Evolutionary conservation across 2,329 filamentous ascomycete genomes (phyloP).

Genomic region (Sclerotinia minor): DNA sequence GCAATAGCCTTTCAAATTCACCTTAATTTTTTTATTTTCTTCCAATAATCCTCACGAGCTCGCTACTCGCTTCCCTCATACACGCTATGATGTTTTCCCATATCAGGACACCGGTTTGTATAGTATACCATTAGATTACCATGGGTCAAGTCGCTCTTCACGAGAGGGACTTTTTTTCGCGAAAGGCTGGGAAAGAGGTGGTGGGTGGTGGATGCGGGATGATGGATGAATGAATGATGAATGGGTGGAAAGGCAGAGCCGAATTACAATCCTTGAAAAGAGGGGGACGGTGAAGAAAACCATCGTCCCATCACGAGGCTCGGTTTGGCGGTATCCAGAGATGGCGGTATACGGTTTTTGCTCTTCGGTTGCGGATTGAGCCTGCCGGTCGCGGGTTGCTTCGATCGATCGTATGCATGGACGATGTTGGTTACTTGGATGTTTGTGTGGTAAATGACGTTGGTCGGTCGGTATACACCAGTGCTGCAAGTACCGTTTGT

Average conservation of each 20-base stretch:
- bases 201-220: too few relatives aligned
- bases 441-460: slow-evolving; percentile 42
- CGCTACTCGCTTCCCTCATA: neutral
- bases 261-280: slow-evolving; percentile 10
- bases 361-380: slow-evolving; percentile 15
- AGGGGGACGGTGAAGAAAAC: slow-evolving; percentile 9
- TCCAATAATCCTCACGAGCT: neutral
- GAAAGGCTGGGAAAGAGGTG: neutral
- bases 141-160: neutral
- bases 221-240: too few relatives aligned
- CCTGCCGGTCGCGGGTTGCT: neutral
- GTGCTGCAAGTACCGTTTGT: slow-evolving; percentile 48
- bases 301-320: slow-evolving; percentile 2
- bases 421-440: slow-evolving; percentile 45
- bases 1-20: neutral
- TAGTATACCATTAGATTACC: neutral
- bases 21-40: neutral
- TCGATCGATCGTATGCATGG: slow-evolving; percentile 29
- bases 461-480: slow-evolving; percentile 44
- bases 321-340: slow-evolving; percentile 14
- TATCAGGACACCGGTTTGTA: neutral
- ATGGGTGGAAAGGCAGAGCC: slow-evolving; percentile 9
- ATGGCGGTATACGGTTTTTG: slow-evolving; percentile 7
- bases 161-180: slow-evolving; percentile 8
- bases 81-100: slow-evolving; percentile 3